These are phyloP conservation scores for Sphagnum fallax DNA, from an alignment of 228 moss, liverwort and hornwort genomes.

Conservation along the genomic window DNA sequence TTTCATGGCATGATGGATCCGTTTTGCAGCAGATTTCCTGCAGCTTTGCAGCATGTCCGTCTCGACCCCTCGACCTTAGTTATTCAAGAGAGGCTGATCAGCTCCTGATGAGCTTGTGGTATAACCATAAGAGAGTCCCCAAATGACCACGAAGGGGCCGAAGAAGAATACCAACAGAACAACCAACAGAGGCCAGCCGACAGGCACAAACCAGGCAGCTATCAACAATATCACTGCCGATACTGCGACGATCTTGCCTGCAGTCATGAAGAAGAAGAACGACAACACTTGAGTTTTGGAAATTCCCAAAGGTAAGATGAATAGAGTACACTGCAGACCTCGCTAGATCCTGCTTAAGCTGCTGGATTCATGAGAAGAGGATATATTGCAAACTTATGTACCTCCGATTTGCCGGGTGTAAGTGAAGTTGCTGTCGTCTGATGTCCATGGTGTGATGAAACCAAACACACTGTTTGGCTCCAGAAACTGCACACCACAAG, in stretches of 20 bases:
- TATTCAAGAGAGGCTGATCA: constrained; percentile 20
- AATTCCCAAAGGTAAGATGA: neutral
- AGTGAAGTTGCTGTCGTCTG: constrained; percentile 28
- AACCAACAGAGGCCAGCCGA: constrained; percentile 33
- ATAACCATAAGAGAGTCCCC: constrained; percentile 17
- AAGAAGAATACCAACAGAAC: constrained; percentile 37
- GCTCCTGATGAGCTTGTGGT: constrained; percentile 7
- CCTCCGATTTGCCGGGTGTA: constrained; percentile 11
- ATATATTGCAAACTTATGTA: neutral
- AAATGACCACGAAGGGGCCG: constrained; percentile 32
- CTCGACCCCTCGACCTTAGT: too few species aligned
- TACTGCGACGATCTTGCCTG: constrained; percentile 43
- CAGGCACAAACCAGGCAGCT: constrained; percentile 38
- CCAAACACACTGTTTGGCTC: constrained; percentile 45
- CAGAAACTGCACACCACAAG: constrained; percentile 20
- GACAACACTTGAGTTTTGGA: neutral
- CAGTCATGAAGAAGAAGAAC: neutral
- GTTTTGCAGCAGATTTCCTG: too few species aligned
- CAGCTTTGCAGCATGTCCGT: too few species aligned
- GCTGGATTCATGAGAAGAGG: neutral
- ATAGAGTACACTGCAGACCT: neutral
- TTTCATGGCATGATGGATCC: too few species aligned
- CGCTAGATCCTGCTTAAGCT: too few species aligned
- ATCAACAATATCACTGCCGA: constrained; percentile 36
- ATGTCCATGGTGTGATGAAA: constrained; percentile 62